These are phyloP conservation scores for Suillus ampliporus DNA, from an alignment of 768 basidiomycete species.

Conservation along the genomic window DNA sequence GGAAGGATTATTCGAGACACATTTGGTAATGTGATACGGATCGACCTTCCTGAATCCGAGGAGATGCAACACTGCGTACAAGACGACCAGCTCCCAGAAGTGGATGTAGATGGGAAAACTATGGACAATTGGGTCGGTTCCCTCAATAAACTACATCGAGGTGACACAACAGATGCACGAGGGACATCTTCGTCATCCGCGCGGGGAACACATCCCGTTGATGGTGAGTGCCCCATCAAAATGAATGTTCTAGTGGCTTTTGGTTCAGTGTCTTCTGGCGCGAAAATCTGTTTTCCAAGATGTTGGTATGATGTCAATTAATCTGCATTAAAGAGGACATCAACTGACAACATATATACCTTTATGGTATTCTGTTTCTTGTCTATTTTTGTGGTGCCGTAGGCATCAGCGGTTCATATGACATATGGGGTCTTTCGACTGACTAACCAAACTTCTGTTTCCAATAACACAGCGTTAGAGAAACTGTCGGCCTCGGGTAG, in stretches of 20 bases:
- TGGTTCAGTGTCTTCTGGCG: neutral
- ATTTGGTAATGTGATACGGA: constrained; percentile 71
- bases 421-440: neutral
- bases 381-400: constrained; percentile 9
- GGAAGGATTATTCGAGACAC: constrained; percentile 86
- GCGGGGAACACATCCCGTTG: neutral
- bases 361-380: neutral
- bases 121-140: constrained; percentile 45
- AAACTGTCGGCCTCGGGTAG: constrained; percentile 54
- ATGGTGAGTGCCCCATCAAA: neutral
- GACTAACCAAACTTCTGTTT: constrained; percentile 14
- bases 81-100: constrained; percentile 18
- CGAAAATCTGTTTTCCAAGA: too few species aligned
- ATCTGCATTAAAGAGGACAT: neutral
- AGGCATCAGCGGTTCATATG: constrained; percentile 4
- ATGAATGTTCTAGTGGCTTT: constrained; percentile 5
- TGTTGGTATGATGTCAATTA: neutral
- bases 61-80: constrained; percentile 21
- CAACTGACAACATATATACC: too few species aligned
- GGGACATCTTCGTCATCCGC: neutral
- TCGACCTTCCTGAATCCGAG: constrained; percentile 66
- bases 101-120: constrained; percentile 38
- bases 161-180: neutral
- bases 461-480: constrained; percentile 65
- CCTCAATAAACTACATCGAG: neutral